A percentile compares a stretch with the other conserved stretches of the same genome.
Conservation (phyloP, 768 basidiomycete genomes). For the Leccinum pellstonianum region DNA sequence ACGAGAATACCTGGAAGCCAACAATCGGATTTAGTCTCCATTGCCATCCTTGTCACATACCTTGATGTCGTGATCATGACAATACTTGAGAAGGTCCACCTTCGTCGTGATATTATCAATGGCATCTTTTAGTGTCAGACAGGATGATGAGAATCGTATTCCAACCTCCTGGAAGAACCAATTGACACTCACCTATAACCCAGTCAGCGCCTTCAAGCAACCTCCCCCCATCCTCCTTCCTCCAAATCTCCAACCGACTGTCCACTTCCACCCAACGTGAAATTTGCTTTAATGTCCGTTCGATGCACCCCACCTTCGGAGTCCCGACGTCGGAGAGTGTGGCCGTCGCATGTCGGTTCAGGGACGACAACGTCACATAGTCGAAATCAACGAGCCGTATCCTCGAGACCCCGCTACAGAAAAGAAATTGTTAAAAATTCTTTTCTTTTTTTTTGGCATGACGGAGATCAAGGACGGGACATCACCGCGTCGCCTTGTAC, state of each 20-base stretch:
- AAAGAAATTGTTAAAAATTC: background rate
- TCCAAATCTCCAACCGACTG: constrained; percentile 80
- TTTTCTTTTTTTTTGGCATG: background rate
- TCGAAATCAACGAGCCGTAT: constrained; percentile 92
- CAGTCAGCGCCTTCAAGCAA: constrained; percentile 86
- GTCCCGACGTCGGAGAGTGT: constrained; percentile 87
- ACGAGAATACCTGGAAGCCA: constrained; percentile 74
- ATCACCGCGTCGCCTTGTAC: constrained; percentile 30
- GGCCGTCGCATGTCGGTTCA: constrained; percentile 94
- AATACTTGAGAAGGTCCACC: constrained; percentile 89
- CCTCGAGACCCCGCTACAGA: constrained; percentile 63
- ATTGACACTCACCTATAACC: constrained; percentile 72
- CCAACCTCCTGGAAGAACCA: background rate
- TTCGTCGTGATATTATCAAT: constrained; percentile 98
- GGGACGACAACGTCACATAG: constrained; percentile 90
- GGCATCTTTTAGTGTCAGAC: constrained; percentile 56
- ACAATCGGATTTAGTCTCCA: background rate
- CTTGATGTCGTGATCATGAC: constrained; percentile 76
- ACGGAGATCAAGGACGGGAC: background rate
- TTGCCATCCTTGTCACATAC: constrained; percentile 34
- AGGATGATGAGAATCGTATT: constrained; percentile 4
- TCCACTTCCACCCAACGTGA: constrained; percentile 90
- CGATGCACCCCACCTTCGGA: constrained; percentile 83
- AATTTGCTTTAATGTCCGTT: constrained; percentile 64
- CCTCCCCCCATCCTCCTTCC: constrained; percentile 70